Evolutionary conservation across 2,329 filamentous ascomycete species (phyloP).

Genomic region (Cyanodermella asteris): DNA sequence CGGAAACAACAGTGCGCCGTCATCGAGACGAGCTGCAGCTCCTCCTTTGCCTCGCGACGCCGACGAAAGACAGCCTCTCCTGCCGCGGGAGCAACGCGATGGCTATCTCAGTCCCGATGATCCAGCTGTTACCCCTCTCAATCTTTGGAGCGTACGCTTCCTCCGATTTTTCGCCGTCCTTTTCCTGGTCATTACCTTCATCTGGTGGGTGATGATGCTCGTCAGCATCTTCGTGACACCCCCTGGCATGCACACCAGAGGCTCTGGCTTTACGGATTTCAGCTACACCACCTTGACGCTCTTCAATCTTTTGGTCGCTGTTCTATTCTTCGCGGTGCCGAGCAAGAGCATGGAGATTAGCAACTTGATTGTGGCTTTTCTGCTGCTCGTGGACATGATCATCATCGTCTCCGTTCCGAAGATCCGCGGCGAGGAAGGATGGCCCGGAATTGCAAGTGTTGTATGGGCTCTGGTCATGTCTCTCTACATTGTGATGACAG

Average conservation of each 20-base stretch:
- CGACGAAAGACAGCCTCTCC: conserved; percentile 42
- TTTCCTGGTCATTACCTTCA: conserved; percentile 51
- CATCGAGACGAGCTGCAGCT: conserved; percentile 5
- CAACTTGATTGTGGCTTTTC: conserved; percentile 40
- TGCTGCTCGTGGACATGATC: conserved; percentile 55
- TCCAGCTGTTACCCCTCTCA: conserved; percentile 73
- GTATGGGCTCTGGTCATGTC: conserved; percentile 64
- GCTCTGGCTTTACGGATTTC: conserved; percentile 83
- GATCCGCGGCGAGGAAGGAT: conserved; percentile 65
- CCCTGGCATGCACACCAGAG: conserved; percentile 63
- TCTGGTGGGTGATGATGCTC: conserved; percentile 89
- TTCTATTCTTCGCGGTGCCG: conserved; percentile 75
- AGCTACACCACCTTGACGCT: conserved; percentile 60
- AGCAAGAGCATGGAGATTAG: conserved; percentile 58
- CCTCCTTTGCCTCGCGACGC: conserved; percentile 18
- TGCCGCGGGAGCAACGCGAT: conserved; percentile 46
- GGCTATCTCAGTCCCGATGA: conserved; percentile 57
- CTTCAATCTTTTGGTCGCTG: conserved; percentile 49
- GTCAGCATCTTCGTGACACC: conserved; percentile 79
- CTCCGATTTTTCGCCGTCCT: conserved; percentile 57
- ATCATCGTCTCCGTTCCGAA: conserved; percentile 55
- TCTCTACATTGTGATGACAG: conserved; percentile 56
- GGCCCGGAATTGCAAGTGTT: conserved; percentile 72
- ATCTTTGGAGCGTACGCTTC: conserved; percentile 73
- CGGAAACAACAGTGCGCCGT: conserved; percentile 8